These are phyloP conservation scores for Neurospora cerealis DNA, from an alignment of 495 filamentous ascomycete genomes.

Conservation along the genomic window DNA sequence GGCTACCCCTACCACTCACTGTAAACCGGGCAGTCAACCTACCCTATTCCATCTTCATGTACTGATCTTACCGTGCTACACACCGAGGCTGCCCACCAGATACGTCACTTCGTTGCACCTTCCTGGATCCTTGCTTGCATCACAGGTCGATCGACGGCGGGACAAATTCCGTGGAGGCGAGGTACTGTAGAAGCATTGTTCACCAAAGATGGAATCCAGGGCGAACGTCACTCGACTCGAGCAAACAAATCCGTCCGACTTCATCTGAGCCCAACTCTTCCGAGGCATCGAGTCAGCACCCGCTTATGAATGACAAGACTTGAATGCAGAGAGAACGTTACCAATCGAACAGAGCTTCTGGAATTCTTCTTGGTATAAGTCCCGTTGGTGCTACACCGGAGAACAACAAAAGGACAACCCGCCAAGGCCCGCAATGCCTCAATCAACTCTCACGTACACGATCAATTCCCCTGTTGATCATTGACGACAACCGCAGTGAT, in stretches of 20 bases:
- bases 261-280: neutral
- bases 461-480: neutral
- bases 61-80: neutral
- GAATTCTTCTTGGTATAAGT: neutral
- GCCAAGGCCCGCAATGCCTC: neutral
- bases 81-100: neutral
- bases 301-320: neutral
- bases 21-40: too few species aligned
- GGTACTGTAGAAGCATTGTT: neutral
- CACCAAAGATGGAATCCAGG: neutral
- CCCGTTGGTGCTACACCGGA: neutral
- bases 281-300: neutral
- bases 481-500: neutral
- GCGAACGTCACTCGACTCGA: neutral
- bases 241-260: neutral
- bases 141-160: neutral
- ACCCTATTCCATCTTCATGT: neutral
- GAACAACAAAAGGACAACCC: neutral
- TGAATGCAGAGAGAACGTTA: too few species aligned
- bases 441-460: neutral
- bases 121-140: neutral
- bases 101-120: neutral
- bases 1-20: neutral
- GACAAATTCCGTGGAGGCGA: neutral
- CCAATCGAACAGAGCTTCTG: neutral